Percentiles rank a stretch among this genome's conserved stretches.
These are phyloP conservation scores for Lachnellula occidentalis DNA, from an alignment of 2,329 filamentous ascomycete genomes.

Conservation along the genomic window DNA sequence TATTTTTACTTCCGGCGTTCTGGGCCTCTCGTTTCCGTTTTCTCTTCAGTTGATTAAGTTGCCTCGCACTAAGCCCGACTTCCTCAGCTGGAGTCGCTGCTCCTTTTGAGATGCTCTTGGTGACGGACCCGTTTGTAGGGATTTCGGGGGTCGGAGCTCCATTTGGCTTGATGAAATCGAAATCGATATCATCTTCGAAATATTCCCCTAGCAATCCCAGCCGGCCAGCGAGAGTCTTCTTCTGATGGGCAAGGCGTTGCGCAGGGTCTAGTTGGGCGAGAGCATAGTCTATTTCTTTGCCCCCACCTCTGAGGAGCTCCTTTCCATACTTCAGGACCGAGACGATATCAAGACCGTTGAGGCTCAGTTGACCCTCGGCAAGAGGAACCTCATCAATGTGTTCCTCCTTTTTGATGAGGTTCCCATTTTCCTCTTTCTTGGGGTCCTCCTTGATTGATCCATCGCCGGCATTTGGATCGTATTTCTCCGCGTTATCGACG, in stretches of 20 bases:
- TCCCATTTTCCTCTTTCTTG: constrained; percentile 35
- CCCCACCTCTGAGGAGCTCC: constrained; percentile 74
- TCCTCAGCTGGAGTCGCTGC: constrained; percentile 49
- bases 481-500: constrained; percentile 77
- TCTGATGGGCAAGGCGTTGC: constrained; percentile 76
- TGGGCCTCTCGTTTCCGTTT: constrained; percentile 89
- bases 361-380: constrained; percentile 55
- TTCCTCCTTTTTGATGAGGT: constrained; percentile 53
- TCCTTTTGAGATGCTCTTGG: constrained; percentile 31
- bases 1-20: constrained; percentile 82
- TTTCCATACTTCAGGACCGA: constrained; percentile 79
- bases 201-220: constrained; percentile 81
- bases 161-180: constrained; percentile 44
- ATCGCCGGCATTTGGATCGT: constrained; percentile 81
- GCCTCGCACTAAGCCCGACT: constrained; percentile 76
- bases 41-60: constrained; percentile 89
- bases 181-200: constrained; percentile 74
- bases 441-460: constrained; percentile 42
- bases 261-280: constrained; percentile 77
- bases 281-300: constrained; percentile 77
- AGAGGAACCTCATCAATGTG: constrained; percentile 41
- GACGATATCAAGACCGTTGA: constrained; percentile 71
- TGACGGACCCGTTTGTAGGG: constrained; percentile 38
- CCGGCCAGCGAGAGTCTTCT: constrained; percentile 77
- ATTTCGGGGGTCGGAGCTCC: constrained; percentile 16